Conservation (phyloP, 345 rosid genomes). For the Eucalyptus erythrocorys region DNA sequence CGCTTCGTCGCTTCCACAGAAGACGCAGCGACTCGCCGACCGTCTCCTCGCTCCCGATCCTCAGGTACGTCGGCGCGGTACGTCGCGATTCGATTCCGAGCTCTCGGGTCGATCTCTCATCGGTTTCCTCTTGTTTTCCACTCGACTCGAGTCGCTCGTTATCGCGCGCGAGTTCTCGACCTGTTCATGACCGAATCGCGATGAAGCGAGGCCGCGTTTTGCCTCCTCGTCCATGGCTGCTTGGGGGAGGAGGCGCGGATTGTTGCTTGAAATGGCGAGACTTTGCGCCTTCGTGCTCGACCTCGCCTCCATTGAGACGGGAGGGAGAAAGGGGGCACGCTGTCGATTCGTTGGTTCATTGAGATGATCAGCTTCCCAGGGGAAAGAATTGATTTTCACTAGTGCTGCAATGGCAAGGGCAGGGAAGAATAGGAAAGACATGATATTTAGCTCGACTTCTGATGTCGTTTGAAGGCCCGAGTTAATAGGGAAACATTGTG, state of each 20-base stretch:
- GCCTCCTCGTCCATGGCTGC: background rate
- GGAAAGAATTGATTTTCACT: background rate
- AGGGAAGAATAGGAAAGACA: background rate
- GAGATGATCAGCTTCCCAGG: background rate
- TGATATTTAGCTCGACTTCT: background rate
- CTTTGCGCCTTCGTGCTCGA: background rate
- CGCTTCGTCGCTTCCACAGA: background rate
- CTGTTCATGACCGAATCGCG: background rate
- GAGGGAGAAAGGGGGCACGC: background rate
- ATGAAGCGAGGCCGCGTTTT: background rate
- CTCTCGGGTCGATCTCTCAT: background rate
- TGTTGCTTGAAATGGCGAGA: background rate
- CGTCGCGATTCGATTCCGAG: background rate
- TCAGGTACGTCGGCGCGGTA: background rate
- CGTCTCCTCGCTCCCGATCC: background rate
- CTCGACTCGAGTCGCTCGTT: background rate
- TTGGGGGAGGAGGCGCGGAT: background rate
- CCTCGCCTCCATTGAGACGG: background rate
- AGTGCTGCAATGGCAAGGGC: background rate
- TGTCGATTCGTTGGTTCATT: background rate
- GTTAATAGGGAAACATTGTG: background rate
- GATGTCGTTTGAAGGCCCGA: background rate
- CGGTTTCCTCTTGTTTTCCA: background rate
- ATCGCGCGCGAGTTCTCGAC: background rate
- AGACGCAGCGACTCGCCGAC: background rate